These are phyloP conservation scores for Colletotrichum eremochloae DNA, from an alignment of 2,329 filamentous ascomycete genomes.

Conservation along the genomic window DNA sequence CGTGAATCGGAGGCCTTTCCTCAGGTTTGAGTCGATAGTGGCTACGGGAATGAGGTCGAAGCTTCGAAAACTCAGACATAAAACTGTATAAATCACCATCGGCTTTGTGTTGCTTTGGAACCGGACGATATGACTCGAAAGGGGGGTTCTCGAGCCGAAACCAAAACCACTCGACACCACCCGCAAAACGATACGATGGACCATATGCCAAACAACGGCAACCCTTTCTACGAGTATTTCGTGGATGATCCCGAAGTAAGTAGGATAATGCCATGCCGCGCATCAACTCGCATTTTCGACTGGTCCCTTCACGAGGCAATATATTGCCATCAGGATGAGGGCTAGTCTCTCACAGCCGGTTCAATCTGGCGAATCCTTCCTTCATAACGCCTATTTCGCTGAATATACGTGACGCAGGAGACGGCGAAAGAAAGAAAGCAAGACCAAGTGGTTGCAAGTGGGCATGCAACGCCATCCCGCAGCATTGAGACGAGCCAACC, in stretches of 20 bases:
- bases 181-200: constrained; percentile 30
- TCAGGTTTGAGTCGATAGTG: constrained; percentile 15
- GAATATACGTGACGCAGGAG: background rate
- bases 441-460: constrained; percentile 31
- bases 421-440: background rate
- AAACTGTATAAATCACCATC: constrained; percentile 34
- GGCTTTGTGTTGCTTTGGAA: constrained; percentile 18
- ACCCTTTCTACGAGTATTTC: constrained; percentile 35
- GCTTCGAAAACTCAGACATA: constrained; percentile 4
- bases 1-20: constrained; percentile 16
- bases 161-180: constrained; percentile 4
- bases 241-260: constrained; percentile 37
- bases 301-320: background rate
- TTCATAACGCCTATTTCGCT: background rate
- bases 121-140: constrained; percentile 25
- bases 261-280: constrained; percentile 13
- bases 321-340: constrained; percentile 1
- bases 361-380: background rate
- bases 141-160: constrained; percentile 24
- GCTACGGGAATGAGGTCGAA: constrained; percentile 26
- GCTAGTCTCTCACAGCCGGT: background rate
- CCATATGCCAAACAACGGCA: constrained; percentile 21
- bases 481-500: background rate
- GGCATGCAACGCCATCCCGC: constrained; percentile 8
- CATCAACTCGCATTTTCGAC: background rate